Evolutionary conservation across 2,329 filamentous ascomycete species (phyloP).

Genomic region (Aurifilum marmelostoma): DNA sequence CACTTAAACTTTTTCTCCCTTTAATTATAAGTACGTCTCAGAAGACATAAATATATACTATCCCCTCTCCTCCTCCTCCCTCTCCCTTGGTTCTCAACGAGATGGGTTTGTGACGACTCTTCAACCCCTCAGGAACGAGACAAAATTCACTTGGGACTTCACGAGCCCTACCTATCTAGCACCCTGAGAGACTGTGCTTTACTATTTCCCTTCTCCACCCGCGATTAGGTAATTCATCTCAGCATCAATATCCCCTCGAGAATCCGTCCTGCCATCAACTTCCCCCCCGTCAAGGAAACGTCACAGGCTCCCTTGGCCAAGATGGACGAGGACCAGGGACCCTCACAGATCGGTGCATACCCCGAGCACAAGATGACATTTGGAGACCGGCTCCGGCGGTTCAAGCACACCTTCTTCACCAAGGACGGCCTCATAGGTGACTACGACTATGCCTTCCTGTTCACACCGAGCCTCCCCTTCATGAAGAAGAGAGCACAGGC

Average conservation of each 20-base stretch:
- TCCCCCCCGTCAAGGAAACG: background rate
- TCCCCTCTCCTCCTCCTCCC: no score
- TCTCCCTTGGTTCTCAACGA: background rate
- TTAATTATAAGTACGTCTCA: background rate
- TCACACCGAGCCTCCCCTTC: slow-evolving; percentile 81
- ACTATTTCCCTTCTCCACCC: background rate
- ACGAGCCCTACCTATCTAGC: background rate
- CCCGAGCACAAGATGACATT: slow-evolving; percentile 39
- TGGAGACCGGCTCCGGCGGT: slow-evolving; percentile 35
- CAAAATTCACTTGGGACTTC: background rate
- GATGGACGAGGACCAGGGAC: slow-evolving; percentile 62
- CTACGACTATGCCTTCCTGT: slow-evolving; percentile 91
- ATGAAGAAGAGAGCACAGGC: slow-evolving; percentile 62
- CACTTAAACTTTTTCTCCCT: no score
- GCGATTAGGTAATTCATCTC: no score
- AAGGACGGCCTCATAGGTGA: slow-evolving; percentile 77
- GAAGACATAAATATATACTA: background rate
- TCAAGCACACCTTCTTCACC: slow-evolving; percentile 53
- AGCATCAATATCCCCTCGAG: background rate
- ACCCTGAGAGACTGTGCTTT: background rate
- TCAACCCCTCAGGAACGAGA: background rate
- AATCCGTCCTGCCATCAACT: background rate
- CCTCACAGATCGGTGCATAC: slow-evolving; percentile 52
- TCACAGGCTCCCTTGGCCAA: slow-evolving; percentile 8
- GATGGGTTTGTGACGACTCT: background rate